These are phyloP conservation scores for Monosporascus sp. DNA, from an alignment of 2,329 filamentous ascomycete genomes.

Conservation along the genomic window DNA sequence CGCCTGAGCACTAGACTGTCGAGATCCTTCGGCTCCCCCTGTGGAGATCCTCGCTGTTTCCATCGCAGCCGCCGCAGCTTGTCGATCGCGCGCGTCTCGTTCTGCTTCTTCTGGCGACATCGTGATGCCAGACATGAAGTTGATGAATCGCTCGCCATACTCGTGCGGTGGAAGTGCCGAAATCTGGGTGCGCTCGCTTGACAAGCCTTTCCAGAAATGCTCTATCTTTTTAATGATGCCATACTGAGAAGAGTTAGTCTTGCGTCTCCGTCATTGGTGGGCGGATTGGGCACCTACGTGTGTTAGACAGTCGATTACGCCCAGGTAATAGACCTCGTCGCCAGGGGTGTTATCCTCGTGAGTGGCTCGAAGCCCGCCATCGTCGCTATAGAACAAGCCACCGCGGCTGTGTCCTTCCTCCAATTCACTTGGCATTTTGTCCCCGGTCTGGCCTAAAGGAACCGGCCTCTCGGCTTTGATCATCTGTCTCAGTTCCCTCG, in stretches of 20 bases:
- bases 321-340: slow-evolving; percentile 95
- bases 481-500: slow-evolving; percentile 82
- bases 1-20: not conserved
- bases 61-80: slow-evolving; percentile 41
- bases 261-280: slow-evolving; percentile 1
- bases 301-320: slow-evolving; percentile 96
- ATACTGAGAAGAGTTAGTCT: slow-evolving; percentile 53
- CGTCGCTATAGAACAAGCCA: slow-evolving; percentile 85
- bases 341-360: slow-evolving; percentile 81
- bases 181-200: slow-evolving; percentile 77
- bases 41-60: slow-evolving; percentile 19
- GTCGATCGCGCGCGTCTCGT: slow-evolving; percentile 55
- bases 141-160: slow-evolving; percentile 90
- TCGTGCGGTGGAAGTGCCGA: slow-evolving; percentile 85
- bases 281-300: slow-evolving; percentile 59
- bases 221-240: slow-evolving; percentile 91
- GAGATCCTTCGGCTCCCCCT: slow-evolving; percentile 1
- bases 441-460: slow-evolving; percentile 78
- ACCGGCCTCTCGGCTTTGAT: slow-evolving; percentile 89
- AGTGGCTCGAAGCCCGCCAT: slow-evolving; percentile 88
- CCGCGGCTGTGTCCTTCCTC: slow-evolving; percentile 65
- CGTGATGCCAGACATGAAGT: slow-evolving; percentile 85
- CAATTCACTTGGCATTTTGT: slow-evolving; percentile 86
- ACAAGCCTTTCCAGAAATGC: slow-evolving; percentile 94
- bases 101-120: slow-evolving; percentile 83